These are phyloP conservation scores for Pseudogymnoascus sp. DNA, from an alignment of 2,329 filamentous ascomycete genomes.

Conservation along the genomic window DNA sequence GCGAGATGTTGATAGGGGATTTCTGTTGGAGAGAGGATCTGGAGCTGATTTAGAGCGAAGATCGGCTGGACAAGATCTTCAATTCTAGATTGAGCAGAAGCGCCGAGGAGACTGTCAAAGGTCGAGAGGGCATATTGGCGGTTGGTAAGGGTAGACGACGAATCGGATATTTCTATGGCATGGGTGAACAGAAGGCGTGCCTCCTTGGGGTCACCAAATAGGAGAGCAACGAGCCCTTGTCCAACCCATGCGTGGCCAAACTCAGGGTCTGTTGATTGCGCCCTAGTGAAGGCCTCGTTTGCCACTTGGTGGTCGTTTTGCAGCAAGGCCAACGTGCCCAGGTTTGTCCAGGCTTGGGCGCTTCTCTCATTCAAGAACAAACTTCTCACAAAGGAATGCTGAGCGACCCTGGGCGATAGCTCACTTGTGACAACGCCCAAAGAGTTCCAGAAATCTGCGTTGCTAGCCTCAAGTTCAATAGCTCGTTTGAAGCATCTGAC, in stretches of 20 bases:
- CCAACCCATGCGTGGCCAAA: slow-evolving; percentile 92
- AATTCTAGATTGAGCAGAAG: slow-evolving; percentile 43
- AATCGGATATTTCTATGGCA: slow-evolving; percentile 84
- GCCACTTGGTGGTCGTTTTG: slow-evolving; percentile 81
- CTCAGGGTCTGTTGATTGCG: slow-evolving; percentile 90
- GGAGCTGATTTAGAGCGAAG: slow-evolving; percentile 79
- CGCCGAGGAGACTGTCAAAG: slow-evolving; percentile 71
- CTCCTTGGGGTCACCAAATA: slow-evolving; percentile 67
- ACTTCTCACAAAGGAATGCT: slow-evolving; percentile 88
- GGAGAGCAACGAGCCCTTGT: slow-evolving; percentile 75
- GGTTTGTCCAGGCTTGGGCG: slow-evolving; percentile 80
- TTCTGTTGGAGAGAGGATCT: slow-evolving; percentile 62
- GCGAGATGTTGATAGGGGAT: slow-evolving; percentile 69
- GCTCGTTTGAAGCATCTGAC: slow-evolving; percentile 90
- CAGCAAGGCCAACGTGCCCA: slow-evolving; percentile 77
- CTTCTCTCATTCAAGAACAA: slow-evolving; percentile 87
- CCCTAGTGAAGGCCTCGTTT: slow-evolving; percentile 80
- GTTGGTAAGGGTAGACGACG: slow-evolving; percentile 64
- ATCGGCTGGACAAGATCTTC: slow-evolving; percentile 74
- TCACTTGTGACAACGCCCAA: slow-evolving; percentile 84
- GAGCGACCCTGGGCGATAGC: slow-evolving; percentile 78
- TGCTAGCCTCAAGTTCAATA: slow-evolving; percentile 90
- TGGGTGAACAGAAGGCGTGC: slow-evolving; percentile 84
- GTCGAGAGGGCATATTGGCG: slow-evolving; percentile 72
- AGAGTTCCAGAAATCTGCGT: slow-evolving; percentile 95